Evolutionary conservation across 2,329 filamentous ascomycete genomes (phyloP), one percentile per base, ranked within the genome.

Genomic region (Trichoderma sp.): DNA sequence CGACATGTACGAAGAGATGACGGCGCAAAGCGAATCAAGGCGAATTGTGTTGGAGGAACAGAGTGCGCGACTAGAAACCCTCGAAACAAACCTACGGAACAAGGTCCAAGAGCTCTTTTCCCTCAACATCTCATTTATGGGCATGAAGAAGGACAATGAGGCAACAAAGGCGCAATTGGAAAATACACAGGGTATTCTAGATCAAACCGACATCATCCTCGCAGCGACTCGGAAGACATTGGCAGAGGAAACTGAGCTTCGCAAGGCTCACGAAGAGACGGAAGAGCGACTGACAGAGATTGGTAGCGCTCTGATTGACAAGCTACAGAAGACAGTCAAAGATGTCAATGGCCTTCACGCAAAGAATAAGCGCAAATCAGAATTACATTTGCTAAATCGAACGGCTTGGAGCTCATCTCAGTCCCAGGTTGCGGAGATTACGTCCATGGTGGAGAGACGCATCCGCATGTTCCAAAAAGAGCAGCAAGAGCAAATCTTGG

Each of bases 1-100:
- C 68, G 94, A 97, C 69, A 88, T 88, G 18, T 97, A 94, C 76
- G 95, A 98, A 77, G 92, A 97, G 74, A 91, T 99, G 81, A 95
- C 90, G 0, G 91, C 92, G 5, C 90, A 97, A 78, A 97, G 92
- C 79, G 96, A 99, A 79, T 97, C 95, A 2, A 87, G 94, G 64
- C 87, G 93, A 14, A 97, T 98, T 71, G 86, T 98, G 49, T 91
- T 91, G 73, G 95, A 98, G 75, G 96, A 99, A 77, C 95, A 98
- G 76, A 87, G 90, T 8, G 94, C 95, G 73, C 95, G 93, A 78
- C 94, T 99, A 58, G 93, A 97, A 76, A 94, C 93, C 0, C 90
- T 98, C 82, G 96, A 99, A 78, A 87, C 87, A 46, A 97, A 96
- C 75, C 83, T 99, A 66, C 89, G 93, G 26, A 96, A 97, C 81